Evolutionary conservation across 306 rosid species (phyloP), one percentile per base, ranked within the genome.

Genomic region (Cucurbita argyrosperma): DNA sequence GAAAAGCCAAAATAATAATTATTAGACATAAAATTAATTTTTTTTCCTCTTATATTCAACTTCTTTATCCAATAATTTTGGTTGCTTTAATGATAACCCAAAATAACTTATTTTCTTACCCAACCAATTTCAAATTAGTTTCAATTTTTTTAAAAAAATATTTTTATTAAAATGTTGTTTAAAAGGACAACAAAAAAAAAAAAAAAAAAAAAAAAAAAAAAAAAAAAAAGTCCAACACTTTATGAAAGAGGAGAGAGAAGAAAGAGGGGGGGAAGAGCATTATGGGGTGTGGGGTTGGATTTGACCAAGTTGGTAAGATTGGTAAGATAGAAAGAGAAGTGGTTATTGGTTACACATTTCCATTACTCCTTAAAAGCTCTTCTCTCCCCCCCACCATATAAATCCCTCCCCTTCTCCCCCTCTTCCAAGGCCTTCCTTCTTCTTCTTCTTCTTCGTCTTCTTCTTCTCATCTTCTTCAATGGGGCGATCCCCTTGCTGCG

Each of bases 401-500:
- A 37, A 76, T 63, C 21, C 11, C 18, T 64, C n/a, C 56, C 9
- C 7, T 11, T 15, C 9, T 14, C 42, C 55, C 19, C 37, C 18
- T 68, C 46, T 50, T 45, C 39, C 4, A 30, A 30, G 4, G 0
- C 4, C 35, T 30, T 30, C 0, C 35, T 1, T 30, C 35, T 30
- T 30, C 35, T 30, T 30, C 35, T 26, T 26, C 30, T 26, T 15
- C 42, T 38, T 18, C 14, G 0, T 10, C 30, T 35, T 19, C 38
- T 18, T 16, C 50, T 4, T 10, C 11, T 19, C 61, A 16, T 10
- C 76, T 68, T 39, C 50, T 2, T 21, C 38, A 37, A 88, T 88
- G 95, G 95, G 95, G 21, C 65, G 95, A 16, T 85, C 95, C 6
- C 95, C 95, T 54, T 86, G 95, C 70, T 89, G 95, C 49, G 95